phyloP scores from a whole-genome alignment of 2,329 filamentous ascomycete species.

The Blastomyces silverae region DNA sequence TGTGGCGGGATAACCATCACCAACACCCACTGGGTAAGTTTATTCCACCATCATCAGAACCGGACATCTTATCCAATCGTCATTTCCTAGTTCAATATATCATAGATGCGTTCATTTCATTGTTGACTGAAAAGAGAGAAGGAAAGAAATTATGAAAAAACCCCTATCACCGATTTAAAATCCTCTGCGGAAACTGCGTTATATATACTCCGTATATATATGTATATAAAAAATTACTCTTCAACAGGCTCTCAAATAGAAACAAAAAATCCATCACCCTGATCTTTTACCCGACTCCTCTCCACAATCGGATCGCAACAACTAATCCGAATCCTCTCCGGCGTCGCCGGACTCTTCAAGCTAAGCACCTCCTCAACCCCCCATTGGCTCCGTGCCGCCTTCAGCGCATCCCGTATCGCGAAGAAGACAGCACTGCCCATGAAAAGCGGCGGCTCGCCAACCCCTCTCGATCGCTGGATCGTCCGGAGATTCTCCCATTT shows the following conservation, averaged over 20 bases:
- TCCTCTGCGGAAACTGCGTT: neutral
- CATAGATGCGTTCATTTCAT: no score
- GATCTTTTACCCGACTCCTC: conserved; percentile 48
- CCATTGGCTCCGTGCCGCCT: conserved; percentile 46
- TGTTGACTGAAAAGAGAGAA: no score
- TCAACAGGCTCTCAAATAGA: conserved; percentile 29
- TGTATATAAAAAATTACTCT: neutral
- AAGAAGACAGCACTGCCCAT: conserved; percentile 50
- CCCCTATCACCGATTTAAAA: neutral
- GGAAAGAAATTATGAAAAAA: no score
- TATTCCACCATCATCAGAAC: no score
- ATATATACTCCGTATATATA: no score
- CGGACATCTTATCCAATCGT: no score
- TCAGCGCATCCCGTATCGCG: conserved; percentile 49
- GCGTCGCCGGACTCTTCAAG: conserved; percentile 47
- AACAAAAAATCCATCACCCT: conserved; percentile 47
- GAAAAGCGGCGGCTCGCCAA: conserved; percentile 58
- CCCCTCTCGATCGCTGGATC: conserved; percentile 49
- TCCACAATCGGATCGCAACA: conserved; percentile 44
- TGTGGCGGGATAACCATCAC: no score
- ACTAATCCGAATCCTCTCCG: conserved; percentile 45
- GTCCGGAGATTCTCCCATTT: conserved; percentile 49
- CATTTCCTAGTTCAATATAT: no score
- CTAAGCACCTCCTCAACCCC: conserved; percentile 40
- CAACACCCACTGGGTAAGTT: no score